Base-by-base conservation (phyloP, 805 yeast species). In the Candida ascalaphidarum region DNA sequence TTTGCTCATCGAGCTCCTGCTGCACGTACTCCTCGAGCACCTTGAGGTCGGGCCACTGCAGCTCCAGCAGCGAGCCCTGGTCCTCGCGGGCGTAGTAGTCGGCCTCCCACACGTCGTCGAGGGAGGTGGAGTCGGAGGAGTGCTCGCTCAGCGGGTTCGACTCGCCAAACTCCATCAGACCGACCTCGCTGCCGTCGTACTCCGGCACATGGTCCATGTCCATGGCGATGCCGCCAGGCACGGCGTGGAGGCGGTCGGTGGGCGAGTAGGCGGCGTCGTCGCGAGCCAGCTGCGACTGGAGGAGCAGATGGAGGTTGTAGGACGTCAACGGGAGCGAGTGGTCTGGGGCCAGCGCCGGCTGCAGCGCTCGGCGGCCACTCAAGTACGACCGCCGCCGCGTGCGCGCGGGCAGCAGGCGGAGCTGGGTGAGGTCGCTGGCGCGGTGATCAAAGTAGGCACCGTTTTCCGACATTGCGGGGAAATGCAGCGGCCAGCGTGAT, bases 101-200 rank as follows among this genome's bases (percentile, higher is more conserved):
- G 0, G 95, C 95, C 51, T 85, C 75, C 46, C 96, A 89, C 15
- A 89, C 98, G 54, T 89, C 98, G 48, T 81, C 88, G 33, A 89
- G 57, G 1, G 95, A 82, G 0, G 94, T 77, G 22, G 74, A 71
- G 30, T 71, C 74, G 21, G 77, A 66, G 22, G 73, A 59, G 34
- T 81, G 63, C 27, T 81, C 68, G 14, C 78, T 68, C 3, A 75
- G 61, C 4, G 85, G 84, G 41, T 76, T 75, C n/a, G 82, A 76
- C 11, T 51, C 64, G 10, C 70, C 69, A 40, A 63, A 65, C 34
- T 59, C 66, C 29, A 46, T 13, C 12, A 30, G 27, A 23, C 29
- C 27, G 5, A 27, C 15, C 11, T 32, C 41, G 25, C 39, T 41
- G 4, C 24, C 34, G 11, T 36, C 39, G 7, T 56, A 65, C 17